Conservation (phyloP, 805 yeast genomes). For the Pichia paraexigua region DNA sequence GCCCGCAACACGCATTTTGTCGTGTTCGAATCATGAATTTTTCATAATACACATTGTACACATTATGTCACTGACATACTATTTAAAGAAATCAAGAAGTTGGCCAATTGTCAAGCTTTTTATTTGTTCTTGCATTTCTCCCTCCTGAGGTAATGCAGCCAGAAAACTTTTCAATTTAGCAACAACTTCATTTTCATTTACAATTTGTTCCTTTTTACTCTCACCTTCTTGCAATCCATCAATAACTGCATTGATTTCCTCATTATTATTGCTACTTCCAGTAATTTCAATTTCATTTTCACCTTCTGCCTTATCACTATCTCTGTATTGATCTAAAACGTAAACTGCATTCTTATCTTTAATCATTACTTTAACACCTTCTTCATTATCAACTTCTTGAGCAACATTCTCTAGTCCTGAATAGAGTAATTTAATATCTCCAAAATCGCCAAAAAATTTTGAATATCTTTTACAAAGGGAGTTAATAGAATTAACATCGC, state of each 20-base stretch:
- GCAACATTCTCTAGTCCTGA: not conserved
- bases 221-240: not conserved
- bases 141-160: constrained; percentile 2
- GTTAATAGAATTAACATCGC: constrained; percentile 60
- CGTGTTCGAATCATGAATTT: not conserved
- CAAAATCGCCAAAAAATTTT: constrained; percentile 48
- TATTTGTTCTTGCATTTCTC: not conserved
- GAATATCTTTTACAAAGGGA: constrained; percentile 60
- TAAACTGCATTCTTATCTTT: not conserved
- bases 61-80: not conserved
- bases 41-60: not conserved
- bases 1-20: not conserved
- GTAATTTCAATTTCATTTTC: not conserved
- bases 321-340: not conserved
- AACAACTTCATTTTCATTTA: not conserved
- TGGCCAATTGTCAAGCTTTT: constrained; percentile 1
- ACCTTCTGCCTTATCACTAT: not conserved
- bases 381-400: not conserved
- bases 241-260: not conserved
- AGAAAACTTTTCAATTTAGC: not conserved
- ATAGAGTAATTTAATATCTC: not conserved
- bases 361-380: not conserved
- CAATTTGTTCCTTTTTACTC: not conserved
- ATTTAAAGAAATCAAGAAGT: not conserved
- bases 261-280: not conserved